Percentiles rank a stretch among this genome's conserved stretches.
phyloP scores from a whole-genome alignment of 1,139 yeast genomes.

The Lodderomyces metapsilosis region DNA sequence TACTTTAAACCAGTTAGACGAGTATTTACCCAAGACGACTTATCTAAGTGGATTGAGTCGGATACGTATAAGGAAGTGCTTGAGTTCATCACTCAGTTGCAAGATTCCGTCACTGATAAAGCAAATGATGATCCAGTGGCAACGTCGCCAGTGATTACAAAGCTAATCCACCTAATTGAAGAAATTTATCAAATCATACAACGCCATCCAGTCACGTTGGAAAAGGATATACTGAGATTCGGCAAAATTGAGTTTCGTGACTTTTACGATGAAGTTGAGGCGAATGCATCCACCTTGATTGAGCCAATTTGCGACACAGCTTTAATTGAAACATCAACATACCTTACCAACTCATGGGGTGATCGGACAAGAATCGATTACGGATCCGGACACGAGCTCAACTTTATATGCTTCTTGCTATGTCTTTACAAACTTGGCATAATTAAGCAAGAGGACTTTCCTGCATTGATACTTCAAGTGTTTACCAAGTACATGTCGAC shows the following conservation, averaged over 20 bases:
- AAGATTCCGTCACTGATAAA: slow-evolving; percentile 67
- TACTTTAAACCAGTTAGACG: slow-evolving; percentile 46
- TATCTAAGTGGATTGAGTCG: slow-evolving; percentile 61
- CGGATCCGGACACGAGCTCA: slow-evolving; percentile 96
- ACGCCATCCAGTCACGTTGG: slow-evolving; percentile 65
- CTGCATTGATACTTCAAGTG: slow-evolving; percentile 58
- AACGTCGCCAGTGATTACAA: slow-evolving; percentile 26
- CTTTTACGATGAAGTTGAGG: slow-evolving; percentile 68
- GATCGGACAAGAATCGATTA: slow-evolving; percentile 84
- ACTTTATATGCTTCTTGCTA: slow-evolving; percentile 69
- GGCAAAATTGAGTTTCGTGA: slow-evolving; percentile 89
- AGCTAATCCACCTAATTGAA: slow-evolving; percentile 41
- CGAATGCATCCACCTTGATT: slow-evolving; percentile 26
- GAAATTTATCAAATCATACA: slow-evolving; percentile 45
- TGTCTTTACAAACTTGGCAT: slow-evolving; percentile 48
- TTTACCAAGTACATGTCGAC: slow-evolving; percentile 59
- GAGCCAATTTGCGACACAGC: slow-evolving; percentile 15
- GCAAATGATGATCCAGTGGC: slow-evolving; percentile 34
- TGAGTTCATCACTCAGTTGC: slow-evolving; percentile 57
- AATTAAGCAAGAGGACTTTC: slow-evolving; percentile 34
- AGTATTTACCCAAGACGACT: slow-evolving; percentile 58
- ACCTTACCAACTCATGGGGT: slow-evolving; percentile 78
- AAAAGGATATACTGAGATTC: slow-evolving; percentile 71
- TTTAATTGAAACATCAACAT: slow-evolving; percentile 44
- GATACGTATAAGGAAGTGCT: slow-evolving; percentile 50